Percentiles rank a stretch among this genome's conserved stretches.
Evolutionary conservation across 345 rosid genomes (phyloP).

Genomic region (Populus euphratica): DNA sequence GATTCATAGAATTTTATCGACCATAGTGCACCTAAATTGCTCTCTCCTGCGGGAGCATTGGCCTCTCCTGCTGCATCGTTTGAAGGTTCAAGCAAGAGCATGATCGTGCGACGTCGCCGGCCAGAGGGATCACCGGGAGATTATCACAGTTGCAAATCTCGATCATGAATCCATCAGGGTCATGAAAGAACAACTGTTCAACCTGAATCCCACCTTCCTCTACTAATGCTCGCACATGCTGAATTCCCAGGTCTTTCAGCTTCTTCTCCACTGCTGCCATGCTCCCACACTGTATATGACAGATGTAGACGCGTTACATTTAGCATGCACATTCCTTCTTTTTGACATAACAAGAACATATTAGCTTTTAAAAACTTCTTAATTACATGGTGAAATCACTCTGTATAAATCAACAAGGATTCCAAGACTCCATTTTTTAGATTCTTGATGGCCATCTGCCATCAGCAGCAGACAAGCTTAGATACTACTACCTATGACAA

Average conservation of each 20-base stretch:
- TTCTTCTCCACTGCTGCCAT: constrained; percentile 39
- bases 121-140: constrained; percentile 38
- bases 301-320: background rate
- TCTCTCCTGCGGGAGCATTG: constrained; percentile 1
- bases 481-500: too few species aligned
- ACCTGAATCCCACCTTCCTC: constrained; percentile 39
- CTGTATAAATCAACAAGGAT: too few species aligned
- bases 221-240: constrained; percentile 27
- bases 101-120: constrained; percentile 10
- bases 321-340: background rate
- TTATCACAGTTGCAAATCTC: constrained; percentile 45
- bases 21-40: background rate
- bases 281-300: constrained; percentile 25
- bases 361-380: background rate
- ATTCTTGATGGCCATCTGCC: background rate
- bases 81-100: constrained; percentile 17
- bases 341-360: too few species aligned
- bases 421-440: background rate
- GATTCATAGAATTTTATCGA: background rate
- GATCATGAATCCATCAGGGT: constrained; percentile 45
- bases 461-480: background rate
- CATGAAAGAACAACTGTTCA: constrained; percentile 45
- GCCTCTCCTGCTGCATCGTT: background rate
- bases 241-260: constrained; percentile 31
- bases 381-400: background rate